These are phyloP conservation scores for Penicillium angulare DNA, from an alignment of 495 filamentous ascomycete genomes.

Conservation along the genomic window DNA sequence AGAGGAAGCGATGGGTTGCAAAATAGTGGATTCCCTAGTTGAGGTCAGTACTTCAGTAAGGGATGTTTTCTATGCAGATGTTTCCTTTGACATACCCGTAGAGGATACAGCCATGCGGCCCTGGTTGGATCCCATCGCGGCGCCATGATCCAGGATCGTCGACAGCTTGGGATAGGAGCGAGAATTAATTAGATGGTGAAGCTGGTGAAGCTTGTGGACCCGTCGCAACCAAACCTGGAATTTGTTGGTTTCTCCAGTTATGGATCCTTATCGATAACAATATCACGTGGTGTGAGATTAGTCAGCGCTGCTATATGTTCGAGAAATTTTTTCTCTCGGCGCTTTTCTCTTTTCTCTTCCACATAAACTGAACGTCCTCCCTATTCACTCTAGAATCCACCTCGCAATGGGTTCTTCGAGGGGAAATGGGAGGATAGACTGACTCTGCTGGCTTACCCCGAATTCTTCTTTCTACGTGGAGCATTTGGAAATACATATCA, in stretches of 20 bases:
- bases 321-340: slow-evolving; percentile 22
- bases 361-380: slow-evolving; percentile 45
- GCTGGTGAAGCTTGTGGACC: no score
- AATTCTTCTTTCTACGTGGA: slow-evolving; percentile 47
- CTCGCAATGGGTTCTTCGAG: slow-evolving; percentile 43
- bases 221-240: no score
- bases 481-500: slow-evolving; percentile 51
- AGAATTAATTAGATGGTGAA: no score
- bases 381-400: slow-evolving; percentile 50
- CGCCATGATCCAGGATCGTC: slow-evolving; percentile 15
- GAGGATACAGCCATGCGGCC: slow-evolving; percentile 56
- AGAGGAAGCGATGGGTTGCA: slow-evolving; percentile 58
- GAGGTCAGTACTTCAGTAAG: background rate
- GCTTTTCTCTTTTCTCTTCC: slow-evolving; percentile 37
- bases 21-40: slow-evolving; percentile 60
- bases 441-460: slow-evolving; percentile 51
- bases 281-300: slow-evolving; percentile 11
- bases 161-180: no score
- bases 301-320: slow-evolving; percentile 16
- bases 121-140: slow-evolving; percentile 25
- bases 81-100: slow-evolving; percentile 41
- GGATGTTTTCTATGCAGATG: background rate
- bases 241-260: background rate
- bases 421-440: slow-evolving; percentile 51
- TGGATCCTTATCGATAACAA: slow-evolving; percentile 46